A percentile compares a stretch with the other conserved stretches of the same genome.
Conservation (phyloP, 345 rosid species). For the Psidium guajava region DNA sequence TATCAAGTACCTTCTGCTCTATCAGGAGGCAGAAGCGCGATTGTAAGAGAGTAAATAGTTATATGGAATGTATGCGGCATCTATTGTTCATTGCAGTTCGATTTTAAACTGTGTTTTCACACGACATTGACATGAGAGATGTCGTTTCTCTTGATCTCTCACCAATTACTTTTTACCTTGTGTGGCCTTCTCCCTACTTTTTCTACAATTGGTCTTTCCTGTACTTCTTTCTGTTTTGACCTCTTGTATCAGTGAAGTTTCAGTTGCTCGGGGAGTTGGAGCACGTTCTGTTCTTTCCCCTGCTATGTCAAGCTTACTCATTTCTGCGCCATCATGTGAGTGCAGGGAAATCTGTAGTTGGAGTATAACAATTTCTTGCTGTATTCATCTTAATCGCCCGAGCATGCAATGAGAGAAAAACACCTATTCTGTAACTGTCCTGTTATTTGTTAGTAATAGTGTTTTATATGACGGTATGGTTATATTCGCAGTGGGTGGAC, state of each 20-base stretch:
- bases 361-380: background rate
- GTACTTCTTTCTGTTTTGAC: background rate
- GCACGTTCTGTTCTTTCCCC: background rate
- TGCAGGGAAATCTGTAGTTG: background rate
- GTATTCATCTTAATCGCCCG: background rate
- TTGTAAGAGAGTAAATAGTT: background rate
- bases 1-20: background rate
- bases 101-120: background rate
- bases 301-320: background rate
- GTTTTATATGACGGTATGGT: background rate
- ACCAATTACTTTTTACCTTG: background rate
- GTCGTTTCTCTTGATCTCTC: background rate
- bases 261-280: background rate
- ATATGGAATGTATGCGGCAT: background rate
- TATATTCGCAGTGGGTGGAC: background rate
- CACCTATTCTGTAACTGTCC: background rate
- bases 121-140: background rate
- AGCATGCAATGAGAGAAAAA: background rate
- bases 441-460: background rate
- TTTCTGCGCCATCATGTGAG: background rate
- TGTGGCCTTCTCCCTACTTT: background rate
- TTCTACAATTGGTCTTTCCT: background rate
- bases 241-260: background rate
- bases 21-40: background rate
- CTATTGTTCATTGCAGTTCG: background rate